A percentile compares a stretch with the other conserved stretches of the same genome.
These are phyloP conservation scores for Vaccinium myrtillus DNA, from an alignment of 148 eudicot species.

Conservation along the genomic window DNA sequence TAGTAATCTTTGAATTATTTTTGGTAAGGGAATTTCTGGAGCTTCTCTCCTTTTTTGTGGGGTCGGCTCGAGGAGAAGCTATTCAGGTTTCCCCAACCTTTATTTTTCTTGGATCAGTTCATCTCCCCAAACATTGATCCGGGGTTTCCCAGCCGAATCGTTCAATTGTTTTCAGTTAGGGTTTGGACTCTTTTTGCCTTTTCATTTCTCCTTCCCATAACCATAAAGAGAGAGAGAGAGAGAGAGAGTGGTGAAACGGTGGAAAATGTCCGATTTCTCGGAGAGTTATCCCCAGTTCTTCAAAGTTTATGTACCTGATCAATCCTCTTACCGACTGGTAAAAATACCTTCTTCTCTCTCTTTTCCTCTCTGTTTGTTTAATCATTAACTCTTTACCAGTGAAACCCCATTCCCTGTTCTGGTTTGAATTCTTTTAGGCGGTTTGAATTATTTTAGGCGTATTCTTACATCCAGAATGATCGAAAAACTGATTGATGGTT, in stretches of 20 bases:
- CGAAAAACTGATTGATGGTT: background rate
- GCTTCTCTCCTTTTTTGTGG: too few species aligned
- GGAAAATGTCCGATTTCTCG: background rate
- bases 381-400: too few species aligned
- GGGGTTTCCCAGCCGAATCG: too few species aligned
- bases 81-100: too few species aligned
- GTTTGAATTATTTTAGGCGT: background rate
- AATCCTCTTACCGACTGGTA: slow-evolving; percentile 14
- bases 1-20: too few species aligned
- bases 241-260: background rate
- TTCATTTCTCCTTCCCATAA: too few species aligned
- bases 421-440: background rate
- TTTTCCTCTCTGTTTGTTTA: background rate
- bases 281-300: slow-evolving; percentile 19
- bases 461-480: background rate
- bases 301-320: slow-evolving; percentile 19
- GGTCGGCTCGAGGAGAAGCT: too few species aligned
- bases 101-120: too few species aligned
- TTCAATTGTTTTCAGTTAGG: too few species aligned
- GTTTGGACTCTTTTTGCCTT: too few species aligned
- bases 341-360: background rate
- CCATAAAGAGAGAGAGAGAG: background rate
- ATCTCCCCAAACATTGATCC: too few species aligned
- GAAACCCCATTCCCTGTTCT: background rate
- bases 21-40: too few species aligned